Conservation (phyloP, 2,329 filamentous ascomycete genomes). For the Aspergillus niger region DNA sequence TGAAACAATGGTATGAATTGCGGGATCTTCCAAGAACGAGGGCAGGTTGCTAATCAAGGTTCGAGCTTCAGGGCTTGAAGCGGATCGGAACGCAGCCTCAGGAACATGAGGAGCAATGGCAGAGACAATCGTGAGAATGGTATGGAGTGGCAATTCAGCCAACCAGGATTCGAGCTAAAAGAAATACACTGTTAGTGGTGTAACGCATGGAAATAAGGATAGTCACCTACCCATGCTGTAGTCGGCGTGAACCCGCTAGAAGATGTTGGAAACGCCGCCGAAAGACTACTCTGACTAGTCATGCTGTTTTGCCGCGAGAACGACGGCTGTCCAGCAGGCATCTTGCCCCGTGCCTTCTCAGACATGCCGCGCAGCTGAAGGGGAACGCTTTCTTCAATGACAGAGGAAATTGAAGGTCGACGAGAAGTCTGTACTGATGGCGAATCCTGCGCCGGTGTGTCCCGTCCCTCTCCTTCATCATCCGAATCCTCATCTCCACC, state of each 20-base stretch:
- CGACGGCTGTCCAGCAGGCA: conserved; percentile 77
- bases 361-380: conserved; percentile 88
- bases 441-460: conserved; percentile 61
- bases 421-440: conserved; percentile 58
- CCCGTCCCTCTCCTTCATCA: conserved; percentile 60
- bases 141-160: conserved; percentile 86
- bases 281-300: conserved; percentile 72
- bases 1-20: conserved; percentile 65
- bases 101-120: conserved; percentile 55
- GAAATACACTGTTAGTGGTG: conserved; percentile 20
- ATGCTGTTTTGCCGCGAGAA: conserved; percentile 92
- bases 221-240: conserved; percentile 64
- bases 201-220: not conserved
- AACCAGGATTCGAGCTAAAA: conserved; percentile 84
- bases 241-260: conserved; percentile 71
- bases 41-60: conserved; percentile 47
- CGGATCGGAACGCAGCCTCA: conserved; percentile 48
- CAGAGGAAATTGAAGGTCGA: conserved; percentile 68
- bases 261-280: conserved; percentile 58
- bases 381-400: conserved; percentile 76
- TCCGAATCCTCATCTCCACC: conserved; percentile 74
- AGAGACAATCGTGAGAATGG: conserved; percentile 75
- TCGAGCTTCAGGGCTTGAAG: conserved; percentile 42
- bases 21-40: conserved; percentile 52
- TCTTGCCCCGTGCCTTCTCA: conserved; percentile 93